Evolutionary conservation across 129 eudicot genomes (phyloP).

Genomic region (Sambucus nigra): DNA sequence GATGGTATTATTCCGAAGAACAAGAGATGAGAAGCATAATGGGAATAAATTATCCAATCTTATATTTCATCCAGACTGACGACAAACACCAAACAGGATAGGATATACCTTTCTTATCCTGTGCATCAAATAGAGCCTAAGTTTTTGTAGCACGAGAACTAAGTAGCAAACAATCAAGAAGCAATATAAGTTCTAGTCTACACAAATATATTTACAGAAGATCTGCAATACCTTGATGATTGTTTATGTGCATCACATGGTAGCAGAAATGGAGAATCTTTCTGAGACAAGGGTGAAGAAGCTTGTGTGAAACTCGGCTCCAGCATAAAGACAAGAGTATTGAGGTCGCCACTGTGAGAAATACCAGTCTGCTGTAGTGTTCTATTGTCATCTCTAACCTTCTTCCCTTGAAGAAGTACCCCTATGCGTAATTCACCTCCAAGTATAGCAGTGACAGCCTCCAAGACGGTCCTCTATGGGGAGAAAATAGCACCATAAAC

Average conservation of each 20-base stretch:
- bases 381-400: constrained; percentile 72
- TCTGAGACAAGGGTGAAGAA: constrained; percentile 27
- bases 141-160: not conserved
- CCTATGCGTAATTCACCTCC: constrained; percentile 80
- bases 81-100: not conserved
- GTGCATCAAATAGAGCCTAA: no score
- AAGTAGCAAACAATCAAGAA: not conserved
- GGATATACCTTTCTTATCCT: not conserved
- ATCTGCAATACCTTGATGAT: constrained; percentile 35
- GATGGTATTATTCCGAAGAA: no score
- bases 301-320: constrained; percentile 57
- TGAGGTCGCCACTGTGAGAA: constrained; percentile 39
- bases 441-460: constrained; percentile 69
- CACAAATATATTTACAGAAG: not conserved
- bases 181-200: not conserved
- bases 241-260: constrained; percentile 34
- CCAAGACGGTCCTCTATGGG: constrained; percentile 67
- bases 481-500: constrained; percentile 7
- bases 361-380: constrained; percentile 80
- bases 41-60: no score
- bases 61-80: no score
- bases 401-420: constrained; percentile 76
- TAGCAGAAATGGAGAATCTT: constrained; percentile 33
- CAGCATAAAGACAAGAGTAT: constrained; percentile 55
- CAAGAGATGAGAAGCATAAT: no score